phyloP scores from a whole-genome alignment of 139 green algal species.

The Yamagishiella unicocca region DNA sequence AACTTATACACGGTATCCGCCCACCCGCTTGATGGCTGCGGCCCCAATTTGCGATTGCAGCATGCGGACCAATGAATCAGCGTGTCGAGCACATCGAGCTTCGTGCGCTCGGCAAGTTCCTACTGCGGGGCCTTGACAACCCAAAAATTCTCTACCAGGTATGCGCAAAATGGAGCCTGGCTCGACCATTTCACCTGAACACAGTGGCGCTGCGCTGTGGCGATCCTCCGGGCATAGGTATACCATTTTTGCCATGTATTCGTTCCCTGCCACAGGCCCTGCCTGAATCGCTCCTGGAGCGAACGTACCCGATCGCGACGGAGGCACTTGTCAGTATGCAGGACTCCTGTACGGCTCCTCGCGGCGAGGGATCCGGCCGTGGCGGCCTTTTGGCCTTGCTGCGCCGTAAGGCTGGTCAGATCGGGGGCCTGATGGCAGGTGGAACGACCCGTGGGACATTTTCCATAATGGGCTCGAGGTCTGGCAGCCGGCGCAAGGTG shows the following conservation, averaged over 20 bases:
- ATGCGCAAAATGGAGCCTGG: no score
- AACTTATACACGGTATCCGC: no score
- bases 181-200: no score
- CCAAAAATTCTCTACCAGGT: constrained; percentile 50
- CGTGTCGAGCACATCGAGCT: constrained; percentile 42
- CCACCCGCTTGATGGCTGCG: no score
- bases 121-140: constrained; percentile 50
- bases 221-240: no score
- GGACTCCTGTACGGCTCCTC: not conserved
- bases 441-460: not conserved
- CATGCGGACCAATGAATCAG: no score
- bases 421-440: not conserved
- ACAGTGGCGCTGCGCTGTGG: no score
- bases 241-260: no score
- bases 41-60: no score
- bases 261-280: constrained; percentile 38
- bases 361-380: not conserved
- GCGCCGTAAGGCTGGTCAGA: constrained; percentile 11
- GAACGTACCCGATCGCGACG: not conserved
- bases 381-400: constrained; percentile 30
- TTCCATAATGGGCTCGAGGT: not conserved
- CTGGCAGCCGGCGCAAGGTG: not conserved
- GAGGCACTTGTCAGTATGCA: constrained; percentile 32
- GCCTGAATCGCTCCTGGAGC: constrained; percentile 18
- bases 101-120: constrained; percentile 40